Evolutionary conservation across 441 rosid genomes (phyloP), one percentile per base, ranked within the genome.

Genomic region (Pelargonium fulgidum): DNA sequence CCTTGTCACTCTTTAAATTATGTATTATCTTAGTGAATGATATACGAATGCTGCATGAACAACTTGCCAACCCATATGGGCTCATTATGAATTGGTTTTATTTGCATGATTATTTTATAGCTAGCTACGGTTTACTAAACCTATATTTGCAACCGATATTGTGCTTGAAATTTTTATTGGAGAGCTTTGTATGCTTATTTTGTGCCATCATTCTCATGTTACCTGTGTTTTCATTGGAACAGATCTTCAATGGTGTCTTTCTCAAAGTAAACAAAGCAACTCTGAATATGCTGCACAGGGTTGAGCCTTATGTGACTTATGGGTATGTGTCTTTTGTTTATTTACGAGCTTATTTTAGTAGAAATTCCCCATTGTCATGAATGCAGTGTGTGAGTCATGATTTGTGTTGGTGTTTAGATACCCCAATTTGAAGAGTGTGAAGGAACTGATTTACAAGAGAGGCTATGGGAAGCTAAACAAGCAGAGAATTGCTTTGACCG

Each of bases 241-340:
- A 76, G 79, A 71, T 76, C 68, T 76, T 76, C 58, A 89, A 89
- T 71, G 96, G 97, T 8, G 97, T 89, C 12, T 86, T 91, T 72
- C 82, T 91, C 50, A 91, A 89, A 76, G 97, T 91, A 9, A 91
- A 85, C 85, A 85, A 85, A 50, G 90, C 97, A n/a, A 89, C 97
- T 7, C 36, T 89, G 73, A 91, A 86, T 75, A 86, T 89, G 97
- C 86, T 91, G 66, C 93, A 78, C 73, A 80, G 87, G 80, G 89
- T 91, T 72, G 95, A 87, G 58, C 95, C 95, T 7, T 91, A 83
- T 80, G 95, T 91, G 69, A 89, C 97, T 1, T 91, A 81, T 22
- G 93, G 95, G 91, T 90, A 83, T 47, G 68, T 11, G 3, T 39
- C 16, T 11, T 14, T 0, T 1, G 2, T 16, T 44, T 33, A 33